Conservation (phyloP, 192 early-diverging fungal genomes). For the Coemansia sp. region DNA sequence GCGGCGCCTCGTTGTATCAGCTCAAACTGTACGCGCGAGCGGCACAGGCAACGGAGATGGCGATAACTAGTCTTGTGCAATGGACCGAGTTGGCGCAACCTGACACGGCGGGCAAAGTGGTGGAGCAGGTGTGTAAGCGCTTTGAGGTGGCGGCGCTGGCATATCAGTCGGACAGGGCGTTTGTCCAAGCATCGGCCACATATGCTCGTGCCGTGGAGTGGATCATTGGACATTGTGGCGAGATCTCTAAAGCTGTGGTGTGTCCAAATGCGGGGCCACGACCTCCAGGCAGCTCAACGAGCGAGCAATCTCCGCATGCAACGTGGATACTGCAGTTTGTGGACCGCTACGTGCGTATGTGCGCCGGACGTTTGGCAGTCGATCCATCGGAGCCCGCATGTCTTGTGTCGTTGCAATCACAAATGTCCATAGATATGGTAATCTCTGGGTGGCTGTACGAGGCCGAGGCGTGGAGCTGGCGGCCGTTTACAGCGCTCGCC, state of each 20-base stretch:
- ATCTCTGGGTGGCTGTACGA: constrained; percentile 32
- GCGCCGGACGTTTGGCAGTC: constrained; percentile 20
- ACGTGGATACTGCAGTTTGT: constrained; percentile 29
- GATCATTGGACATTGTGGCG: constrained; percentile 7
- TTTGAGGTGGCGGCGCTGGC: constrained; percentile 43
- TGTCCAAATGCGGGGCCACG: background rate
- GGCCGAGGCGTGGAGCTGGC: constrained; percentile 33
- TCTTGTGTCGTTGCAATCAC: constrained; percentile 4
- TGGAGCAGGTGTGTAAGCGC: constrained; percentile 51
- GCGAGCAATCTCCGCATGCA: background rate
- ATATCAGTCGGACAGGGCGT: constrained; percentile 23
- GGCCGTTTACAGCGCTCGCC: constrained; percentile 12
- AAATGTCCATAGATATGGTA: background rate
- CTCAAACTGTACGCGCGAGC: constrained; percentile 31
- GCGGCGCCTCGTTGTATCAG: constrained; percentile 39
- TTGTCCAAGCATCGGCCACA: constrained; percentile 10
- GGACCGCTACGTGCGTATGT: constrained; percentile 47
- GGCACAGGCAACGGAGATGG: constrained; percentile 22
- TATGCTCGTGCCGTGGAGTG: constrained; percentile 28
- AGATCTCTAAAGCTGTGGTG: background rate
- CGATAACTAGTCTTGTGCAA: constrained; percentile 29
- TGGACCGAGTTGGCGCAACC: constrained; percentile 11
- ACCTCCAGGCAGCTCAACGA: constrained; percentile 26
- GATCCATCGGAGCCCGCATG: constrained; percentile 14
- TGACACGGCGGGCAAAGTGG: constrained; percentile 5